phyloP scores from a whole-genome alignment of 2,329 filamentous ascomycete species.

The Plectosphaerella cucumerina region DNA sequence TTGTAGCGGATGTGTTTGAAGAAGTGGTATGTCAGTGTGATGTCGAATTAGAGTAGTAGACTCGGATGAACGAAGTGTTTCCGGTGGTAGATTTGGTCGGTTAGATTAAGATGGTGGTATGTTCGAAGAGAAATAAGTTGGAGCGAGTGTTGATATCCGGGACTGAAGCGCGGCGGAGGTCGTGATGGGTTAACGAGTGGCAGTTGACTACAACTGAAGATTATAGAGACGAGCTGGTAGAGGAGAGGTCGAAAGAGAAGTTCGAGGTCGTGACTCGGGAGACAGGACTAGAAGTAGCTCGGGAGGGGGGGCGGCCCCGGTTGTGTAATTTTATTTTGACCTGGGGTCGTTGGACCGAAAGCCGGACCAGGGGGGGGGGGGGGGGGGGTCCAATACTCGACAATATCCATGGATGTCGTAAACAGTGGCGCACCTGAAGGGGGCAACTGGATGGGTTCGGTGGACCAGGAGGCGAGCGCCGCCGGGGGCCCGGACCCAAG shows the following conservation, averaged over 20 bases:
- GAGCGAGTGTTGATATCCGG: neutral
- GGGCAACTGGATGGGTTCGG: too few relatives aligned
- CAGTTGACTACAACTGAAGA: neutral
- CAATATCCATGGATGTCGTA: too few relatives aligned
- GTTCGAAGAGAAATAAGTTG: neutral
- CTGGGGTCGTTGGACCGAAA: neutral
- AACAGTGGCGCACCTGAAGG: too few relatives aligned
- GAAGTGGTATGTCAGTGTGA: neutral
- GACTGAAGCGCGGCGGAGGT: too few relatives aligned
- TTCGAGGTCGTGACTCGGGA: too few relatives aligned
- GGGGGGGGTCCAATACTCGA: neutral
- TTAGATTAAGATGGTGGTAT: neutral
- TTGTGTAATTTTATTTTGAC: slow-evolving; percentile 1
- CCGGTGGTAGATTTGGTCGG: too few relatives aligned
- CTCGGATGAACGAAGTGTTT: too few relatives aligned
- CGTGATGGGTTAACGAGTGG: neutral
- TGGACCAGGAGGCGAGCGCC: neutral
- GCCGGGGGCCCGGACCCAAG: too few relatives aligned
- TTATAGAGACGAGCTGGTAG: neutral
- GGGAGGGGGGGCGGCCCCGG: too few relatives aligned
- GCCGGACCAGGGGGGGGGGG: slow-evolving; percentile 4
- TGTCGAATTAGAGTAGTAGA: neutral
- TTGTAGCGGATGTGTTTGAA: slow-evolving; percentile 21
- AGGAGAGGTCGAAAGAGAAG: neutral
- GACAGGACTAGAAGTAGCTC: neutral